Evolutionary conservation across 495 filamentous ascomycete species (phyloP), one percentile per base, ranked within the genome.

Genomic region (Penicillium odoratum): DNA sequence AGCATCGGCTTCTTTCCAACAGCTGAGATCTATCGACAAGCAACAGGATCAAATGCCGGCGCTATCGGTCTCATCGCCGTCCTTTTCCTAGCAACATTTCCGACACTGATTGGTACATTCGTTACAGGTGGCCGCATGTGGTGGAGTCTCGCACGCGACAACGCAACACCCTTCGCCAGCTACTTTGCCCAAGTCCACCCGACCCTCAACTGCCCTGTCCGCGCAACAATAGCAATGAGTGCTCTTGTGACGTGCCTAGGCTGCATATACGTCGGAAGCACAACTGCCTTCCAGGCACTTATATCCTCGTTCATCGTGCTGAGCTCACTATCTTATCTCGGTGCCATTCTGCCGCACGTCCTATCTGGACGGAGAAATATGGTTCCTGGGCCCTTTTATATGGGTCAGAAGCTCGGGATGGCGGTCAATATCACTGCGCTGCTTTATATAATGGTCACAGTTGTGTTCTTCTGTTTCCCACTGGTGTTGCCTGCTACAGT

Each of bases 131-230:
- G 87, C 4, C 83, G 90, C 21, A 85, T 86, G 53, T 87, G 86
- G 68, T 93, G 90, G 90, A 83, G 88, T 11, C 80, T 93, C 4
- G 85, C 88, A 5, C 83, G 90, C 11, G 90, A 93, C 59, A 81
- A 86, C 54, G 77, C 76, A 15, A 75, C 68, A 0, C 77, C 77
- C 9, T 74, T 72, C 51, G 55, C 70, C 5, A 55, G 48, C 3
- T 63, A 69, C 28, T 76, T 79, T 55, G 66, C 66, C 21, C 59
- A 68, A 6, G 67, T 79, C 16, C 64, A 71, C 51, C 69, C 48
- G 26, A 74, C 60, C 0, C 74, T 83, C 10, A 78, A 78, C 46
- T 85, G 81, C 53, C 88, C 88, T 1, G 71, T 88, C 8, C 76
- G 79, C 30, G 82, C 88, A 3, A 89, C 86, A 0, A 56, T 65